A percentile compares a stretch with the other conserved stretches of the same genome.
These are phyloP conservation scores for Zizania palustris DNA, from an alignment of 202 grass and related monocot species.

Conservation along the genomic window DNA sequence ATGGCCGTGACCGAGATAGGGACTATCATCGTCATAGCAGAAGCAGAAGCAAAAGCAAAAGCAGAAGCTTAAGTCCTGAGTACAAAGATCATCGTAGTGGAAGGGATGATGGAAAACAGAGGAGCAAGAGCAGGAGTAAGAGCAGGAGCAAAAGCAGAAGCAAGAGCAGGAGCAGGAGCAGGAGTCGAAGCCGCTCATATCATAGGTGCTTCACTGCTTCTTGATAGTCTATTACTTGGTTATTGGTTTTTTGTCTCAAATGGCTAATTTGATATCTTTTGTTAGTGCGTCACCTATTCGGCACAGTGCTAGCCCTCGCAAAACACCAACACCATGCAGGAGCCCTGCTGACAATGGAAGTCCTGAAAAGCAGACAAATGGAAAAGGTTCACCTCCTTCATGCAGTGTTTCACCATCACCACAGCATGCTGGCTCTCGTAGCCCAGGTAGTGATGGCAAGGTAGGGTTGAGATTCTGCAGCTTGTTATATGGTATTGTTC, in stretches of 20 bases:
- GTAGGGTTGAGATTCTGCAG: constrained; percentile 31
- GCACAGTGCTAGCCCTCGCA: constrained; percentile 46
- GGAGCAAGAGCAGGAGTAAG: constrained; percentile 45
- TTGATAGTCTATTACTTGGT: background rate
- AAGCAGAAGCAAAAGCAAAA: constrained; percentile 43
- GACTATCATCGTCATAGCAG: constrained; percentile 49
- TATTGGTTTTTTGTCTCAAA: constrained; percentile 8
- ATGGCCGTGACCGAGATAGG: constrained; percentile 54
- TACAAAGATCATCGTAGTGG: constrained; percentile 44
- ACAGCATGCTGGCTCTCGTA: constrained; percentile 46
- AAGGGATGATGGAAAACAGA: constrained; percentile 49
- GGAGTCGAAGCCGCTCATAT: constrained; percentile 49
- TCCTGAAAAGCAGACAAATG: constrained; percentile 51
- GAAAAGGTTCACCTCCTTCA: constrained; percentile 49
- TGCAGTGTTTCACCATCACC: constrained; percentile 54
- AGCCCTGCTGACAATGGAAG: constrained; percentile 36
- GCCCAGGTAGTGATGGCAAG: constrained; percentile 52
- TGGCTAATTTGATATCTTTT: constrained; percentile 32
- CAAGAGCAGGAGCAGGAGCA: constrained; percentile 41
- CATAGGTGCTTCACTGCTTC: constrained; percentile 43
- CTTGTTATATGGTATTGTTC: background rate
- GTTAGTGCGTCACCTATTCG: constrained; percentile 55
- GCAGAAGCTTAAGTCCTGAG: constrained; percentile 49
- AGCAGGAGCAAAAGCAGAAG: constrained; percentile 38
- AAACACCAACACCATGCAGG: constrained; percentile 15